Evolutionary conservation across 306 rosid species (phyloP).

Genomic region (Rubus idaeus): DNA sequence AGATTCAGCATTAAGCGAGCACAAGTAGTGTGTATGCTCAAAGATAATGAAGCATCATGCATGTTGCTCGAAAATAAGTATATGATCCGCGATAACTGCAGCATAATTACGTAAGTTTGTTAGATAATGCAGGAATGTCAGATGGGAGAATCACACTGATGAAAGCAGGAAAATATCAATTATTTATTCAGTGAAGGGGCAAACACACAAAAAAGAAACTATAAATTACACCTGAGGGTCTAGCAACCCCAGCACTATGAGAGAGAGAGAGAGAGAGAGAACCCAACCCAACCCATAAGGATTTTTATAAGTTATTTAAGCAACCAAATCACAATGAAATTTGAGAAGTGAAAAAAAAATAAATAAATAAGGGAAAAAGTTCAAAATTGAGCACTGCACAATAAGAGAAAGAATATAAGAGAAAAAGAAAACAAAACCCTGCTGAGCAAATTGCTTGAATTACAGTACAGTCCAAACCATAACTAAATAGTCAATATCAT

Average conservation of each 20-base stretch:
- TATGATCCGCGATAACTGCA: constrained; percentile 95
- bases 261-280: not conserved
- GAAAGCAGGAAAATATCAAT: not conserved
- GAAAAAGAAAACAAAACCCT: not conserved
- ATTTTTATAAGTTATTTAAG: not conserved
- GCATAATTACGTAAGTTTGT: constrained; percentile 23
- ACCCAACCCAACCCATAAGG: not conserved
- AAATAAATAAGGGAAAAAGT: not conserved
- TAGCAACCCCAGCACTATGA: not conserved
- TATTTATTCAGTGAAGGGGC: not conserved
- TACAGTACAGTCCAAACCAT: not conserved
- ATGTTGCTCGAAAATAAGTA: constrained; percentile 97
- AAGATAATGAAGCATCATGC: constrained; percentile 95
- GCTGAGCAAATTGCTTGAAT: not conserved
- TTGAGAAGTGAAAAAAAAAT: not conserved
- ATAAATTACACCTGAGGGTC: not conserved
- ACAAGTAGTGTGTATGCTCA: constrained; percentile 98
- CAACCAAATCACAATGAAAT: not conserved
- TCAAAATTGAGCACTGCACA: not conserved
- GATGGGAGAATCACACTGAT: not conserved
- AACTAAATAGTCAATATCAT: not conserved
- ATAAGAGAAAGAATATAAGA: not conserved
- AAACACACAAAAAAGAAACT: not conserved
- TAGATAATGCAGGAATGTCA: constrained; percentile 25
- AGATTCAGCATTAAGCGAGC: constrained; percentile 98